A percentile compares a stretch with the other conserved stretches of the same genome.
phyloP scores from a whole-genome alignment of 129 eudicot genomes.

The Daucus carota region DNA sequence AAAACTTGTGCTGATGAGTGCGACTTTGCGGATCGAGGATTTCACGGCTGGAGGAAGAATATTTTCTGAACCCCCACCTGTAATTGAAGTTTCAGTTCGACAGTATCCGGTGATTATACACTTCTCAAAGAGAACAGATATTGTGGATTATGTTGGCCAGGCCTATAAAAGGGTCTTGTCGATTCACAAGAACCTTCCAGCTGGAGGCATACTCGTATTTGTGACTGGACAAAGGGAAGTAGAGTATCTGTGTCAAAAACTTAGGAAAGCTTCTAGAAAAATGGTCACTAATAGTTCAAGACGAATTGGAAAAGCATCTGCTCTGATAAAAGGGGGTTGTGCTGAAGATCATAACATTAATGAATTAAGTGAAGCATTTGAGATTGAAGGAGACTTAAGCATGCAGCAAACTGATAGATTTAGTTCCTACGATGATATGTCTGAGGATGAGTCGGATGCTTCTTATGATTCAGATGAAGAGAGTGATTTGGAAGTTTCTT shows the following conservation, averaged over 20 bases:
- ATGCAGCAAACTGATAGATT: conserved; percentile 55
- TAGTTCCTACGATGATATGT: conserved; percentile 37
- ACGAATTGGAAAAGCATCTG: conserved; percentile 19
- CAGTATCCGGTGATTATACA: conserved; percentile 76
- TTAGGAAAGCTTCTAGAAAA: conserved; percentile 66
- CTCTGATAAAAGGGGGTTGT: conserved; percentile 18
- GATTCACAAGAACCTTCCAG: conserved; percentile 80
- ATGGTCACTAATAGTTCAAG: conserved; percentile 23
- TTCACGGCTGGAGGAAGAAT: conserved; percentile 50
- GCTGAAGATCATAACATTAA: conserved; percentile 45
- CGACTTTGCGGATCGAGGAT: conserved; percentile 84
- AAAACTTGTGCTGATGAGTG: conserved; percentile 90
- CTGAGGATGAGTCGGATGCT: conserved; percentile 40
- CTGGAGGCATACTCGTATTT: conserved; percentile 94
- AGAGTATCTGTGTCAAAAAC: conserved; percentile 61
- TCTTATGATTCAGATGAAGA: conserved; percentile 54
- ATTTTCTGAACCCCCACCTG: conserved; percentile 63
- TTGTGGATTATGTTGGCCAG: conserved; percentile 84
- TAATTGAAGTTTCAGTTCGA: conserved; percentile 67
- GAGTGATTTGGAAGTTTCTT: conserved; percentile 48
- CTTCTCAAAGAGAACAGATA: conserved; percentile 74
- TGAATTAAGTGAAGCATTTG: conserved; percentile 82
- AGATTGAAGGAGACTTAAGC: conserved; percentile 26
- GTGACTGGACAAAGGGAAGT: conserved; percentile 97
- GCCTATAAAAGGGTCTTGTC: conserved; percentile 74